phyloP scores from a whole-genome alignment of 2,329 filamentous ascomycete genomes.

The Trichoderma polysporum region DNA sequence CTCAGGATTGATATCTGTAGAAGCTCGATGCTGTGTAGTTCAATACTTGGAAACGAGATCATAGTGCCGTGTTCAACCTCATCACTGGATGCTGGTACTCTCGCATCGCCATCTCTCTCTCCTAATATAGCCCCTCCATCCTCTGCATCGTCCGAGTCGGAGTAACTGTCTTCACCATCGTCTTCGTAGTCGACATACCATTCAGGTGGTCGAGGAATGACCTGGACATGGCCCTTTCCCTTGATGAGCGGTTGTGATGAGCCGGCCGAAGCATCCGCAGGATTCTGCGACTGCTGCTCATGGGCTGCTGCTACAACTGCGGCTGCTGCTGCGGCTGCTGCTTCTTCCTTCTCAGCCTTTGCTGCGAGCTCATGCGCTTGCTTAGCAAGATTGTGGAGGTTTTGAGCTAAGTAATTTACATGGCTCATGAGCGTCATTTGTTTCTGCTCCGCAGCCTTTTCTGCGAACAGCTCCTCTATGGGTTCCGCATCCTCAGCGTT shows the following conservation, averaged over 20 bases:
- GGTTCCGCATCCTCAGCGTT: slow-evolving; percentile 58
- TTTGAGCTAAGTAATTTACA: slow-evolving; percentile 71
- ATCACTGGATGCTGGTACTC: slow-evolving; percentile 24
- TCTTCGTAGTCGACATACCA: slow-evolving; percentile 56
- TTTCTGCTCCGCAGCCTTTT: slow-evolving; percentile 55
- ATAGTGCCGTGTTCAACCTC: slow-evolving; percentile 68
- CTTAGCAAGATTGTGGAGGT: slow-evolving; percentile 66
- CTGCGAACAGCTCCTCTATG: slow-evolving; percentile 64
- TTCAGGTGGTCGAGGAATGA: slow-evolving; percentile 75
- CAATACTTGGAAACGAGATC: slow-evolving; percentile 73
- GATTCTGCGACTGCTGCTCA: slow-evolving; percentile 14
- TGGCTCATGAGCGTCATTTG: slow-evolving; percentile 69
- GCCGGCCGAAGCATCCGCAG: slow-evolving; percentile 16
- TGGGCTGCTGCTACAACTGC: not conserved
- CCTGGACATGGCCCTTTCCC: slow-evolving; percentile 64
- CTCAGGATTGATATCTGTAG: slow-evolving; percentile 67
- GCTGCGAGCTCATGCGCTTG: slow-evolving; percentile 39
- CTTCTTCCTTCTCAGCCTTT: slow-evolving; percentile 25
- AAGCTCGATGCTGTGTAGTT: slow-evolving; percentile 74
- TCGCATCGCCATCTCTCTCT: slow-evolving; percentile 26
- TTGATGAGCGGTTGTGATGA: slow-evolving; percentile 30
- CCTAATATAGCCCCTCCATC: slow-evolving; percentile 44
- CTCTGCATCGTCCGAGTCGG: slow-evolving; percentile 43
- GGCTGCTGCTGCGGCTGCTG: slow-evolving; percentile 14
- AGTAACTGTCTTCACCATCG: slow-evolving; percentile 49